These are phyloP conservation scores for Lodderomyces oxycetoniae DNA, from an alignment of 1,139 yeast genomes.

Conservation along the genomic window DNA sequence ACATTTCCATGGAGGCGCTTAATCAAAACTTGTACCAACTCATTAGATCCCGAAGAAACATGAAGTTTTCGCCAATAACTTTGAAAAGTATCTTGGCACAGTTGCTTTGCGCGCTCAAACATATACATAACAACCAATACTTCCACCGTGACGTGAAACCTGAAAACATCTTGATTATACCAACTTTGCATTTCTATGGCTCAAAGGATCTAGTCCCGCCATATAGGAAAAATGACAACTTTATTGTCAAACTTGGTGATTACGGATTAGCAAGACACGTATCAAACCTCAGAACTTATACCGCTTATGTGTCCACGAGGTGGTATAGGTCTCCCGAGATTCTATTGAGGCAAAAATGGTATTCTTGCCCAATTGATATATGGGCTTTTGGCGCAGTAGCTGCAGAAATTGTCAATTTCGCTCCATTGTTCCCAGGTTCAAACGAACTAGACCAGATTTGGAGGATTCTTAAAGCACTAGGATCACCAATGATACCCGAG, in stretches of 20 bases:
- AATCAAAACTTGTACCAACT: slow-evolving; percentile 74
- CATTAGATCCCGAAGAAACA: slow-evolving; percentile 52
- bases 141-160: slow-evolving; percentile 87
- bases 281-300: slow-evolving; percentile 50
- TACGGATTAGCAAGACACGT: slow-evolving; percentile 81
- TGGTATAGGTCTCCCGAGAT: slow-evolving; percentile 98
- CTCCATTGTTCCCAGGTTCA: slow-evolving; percentile 81
- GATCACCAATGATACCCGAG: slow-evolving; percentile 49
- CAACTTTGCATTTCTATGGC: slow-evolving; percentile 51
- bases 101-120: slow-evolving; percentile 68
- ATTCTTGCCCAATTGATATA: slow-evolving; percentile 77
- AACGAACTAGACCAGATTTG: slow-evolving; percentile 74
- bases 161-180: slow-evolving; percentile 68
- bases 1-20: slow-evolving; percentile 87
- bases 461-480: slow-evolving; percentile 62
- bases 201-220: slow-evolving; percentile 38
- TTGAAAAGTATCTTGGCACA: slow-evolving; percentile 66
- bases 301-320: slow-evolving; percentile 86
- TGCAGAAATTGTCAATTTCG: slow-evolving; percentile 68
- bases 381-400: slow-evolving; percentile 95
- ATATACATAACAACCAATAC: slow-evolving; percentile 70
- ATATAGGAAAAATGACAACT: slow-evolving; percentile 39
- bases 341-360: slow-evolving; percentile 58
- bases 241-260: slow-evolving; percentile 80
- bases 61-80: slow-evolving; percentile 53